Evolutionary conservation across 1,284 basidiomycete species (phyloP).

Genomic region (Trichosporon faecale): DNA sequence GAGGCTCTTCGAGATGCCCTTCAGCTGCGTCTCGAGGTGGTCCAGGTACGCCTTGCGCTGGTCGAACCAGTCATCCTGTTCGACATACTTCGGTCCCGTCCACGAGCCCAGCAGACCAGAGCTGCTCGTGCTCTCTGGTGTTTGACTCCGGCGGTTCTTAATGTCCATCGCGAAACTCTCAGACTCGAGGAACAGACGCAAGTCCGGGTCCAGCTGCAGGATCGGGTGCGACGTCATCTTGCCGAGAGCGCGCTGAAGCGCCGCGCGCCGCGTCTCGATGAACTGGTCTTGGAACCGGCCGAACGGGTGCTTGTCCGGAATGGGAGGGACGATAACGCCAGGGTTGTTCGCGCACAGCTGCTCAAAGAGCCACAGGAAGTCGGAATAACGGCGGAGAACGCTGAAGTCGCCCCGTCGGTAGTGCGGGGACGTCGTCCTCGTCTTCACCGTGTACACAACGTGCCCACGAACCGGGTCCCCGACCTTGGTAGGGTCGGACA

Average conservation of each 20-base stretch:
- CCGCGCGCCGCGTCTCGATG: slow-evolving; percentile 74
- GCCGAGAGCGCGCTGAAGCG: slow-evolving; percentile 81
- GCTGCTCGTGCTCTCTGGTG: not conserved
- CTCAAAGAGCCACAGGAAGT: slow-evolving; percentile 96
- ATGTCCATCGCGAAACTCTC: slow-evolving; percentile 80
- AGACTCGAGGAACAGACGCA: slow-evolving; percentile 82
- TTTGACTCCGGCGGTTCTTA: slow-evolving; percentile 42
- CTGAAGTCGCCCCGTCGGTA: slow-evolving; percentile 80
- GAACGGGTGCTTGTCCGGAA: slow-evolving; percentile 91
- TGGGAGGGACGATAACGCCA: slow-evolving; percentile 93
- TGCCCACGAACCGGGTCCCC: slow-evolving; percentile 87
- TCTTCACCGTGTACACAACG: slow-evolving; percentile 92
- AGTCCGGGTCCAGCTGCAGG: slow-evolving; percentile 73
- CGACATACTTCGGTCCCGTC: slow-evolving; percentile 81
- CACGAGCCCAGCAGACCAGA: slow-evolving; percentile 68
- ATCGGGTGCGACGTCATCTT: slow-evolving; percentile 87
- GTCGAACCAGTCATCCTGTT: slow-evolving; percentile 98
- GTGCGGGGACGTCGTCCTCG: slow-evolving; percentile 76
- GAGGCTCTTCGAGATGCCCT: slow-evolving; percentile 78
- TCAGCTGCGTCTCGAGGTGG: slow-evolving; percentile 82
- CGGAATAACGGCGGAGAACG: slow-evolving; percentile 89
- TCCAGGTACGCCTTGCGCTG: slow-evolving; percentile 81
- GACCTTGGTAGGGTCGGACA: slow-evolving; percentile 89
- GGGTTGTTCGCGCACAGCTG: slow-evolving; percentile 87
- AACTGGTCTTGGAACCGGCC: slow-evolving; percentile 85